Evolutionary conservation across 495 filamentous ascomycete genomes (phyloP).

Genomic region (Aspergillus coremiiformis): DNA sequence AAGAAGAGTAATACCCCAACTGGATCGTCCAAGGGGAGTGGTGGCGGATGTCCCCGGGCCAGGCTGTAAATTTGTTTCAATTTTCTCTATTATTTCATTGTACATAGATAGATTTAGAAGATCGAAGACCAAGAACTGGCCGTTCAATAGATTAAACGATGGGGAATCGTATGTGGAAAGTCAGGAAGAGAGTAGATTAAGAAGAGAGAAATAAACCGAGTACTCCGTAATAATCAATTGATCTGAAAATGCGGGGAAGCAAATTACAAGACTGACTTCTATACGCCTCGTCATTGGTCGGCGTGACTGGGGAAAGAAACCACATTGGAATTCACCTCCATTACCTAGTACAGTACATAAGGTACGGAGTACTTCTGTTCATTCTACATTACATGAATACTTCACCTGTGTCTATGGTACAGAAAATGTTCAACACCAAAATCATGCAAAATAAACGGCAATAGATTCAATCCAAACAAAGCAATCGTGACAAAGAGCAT

Average conservation of each 20-base stretch:
- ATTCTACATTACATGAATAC: too few relatives aligned
- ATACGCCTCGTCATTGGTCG: not conserved
- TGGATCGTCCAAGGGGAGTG: slow-evolving; percentile 17
- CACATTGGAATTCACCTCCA: too few relatives aligned
- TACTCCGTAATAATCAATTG: not conserved
- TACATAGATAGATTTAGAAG: slow-evolving; percentile 24
- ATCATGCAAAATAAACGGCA: not conserved
- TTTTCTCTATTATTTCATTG: slow-evolving; percentile 15
- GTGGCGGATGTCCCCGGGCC: slow-evolving; percentile 12
- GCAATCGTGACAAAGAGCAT: not conserved
- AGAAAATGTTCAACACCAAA: too few relatives aligned
- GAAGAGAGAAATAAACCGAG: not conserved
- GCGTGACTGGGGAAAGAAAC: not conserved
- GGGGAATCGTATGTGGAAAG: not conserved
- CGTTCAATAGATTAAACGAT: not conserved
- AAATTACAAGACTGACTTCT: not conserved
- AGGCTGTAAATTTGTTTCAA: slow-evolving; percentile 22
- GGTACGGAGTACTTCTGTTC: too few relatives aligned
- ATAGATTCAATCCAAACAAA: not conserved
- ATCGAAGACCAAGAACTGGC: slow-evolving; percentile 15
- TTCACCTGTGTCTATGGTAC: too few relatives aligned
- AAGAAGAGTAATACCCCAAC: slow-evolving; percentile 49
- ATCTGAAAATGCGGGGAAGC: slow-evolving; percentile 20
- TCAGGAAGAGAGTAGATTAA: not conserved
- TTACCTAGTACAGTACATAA: too few relatives aligned